These are phyloP conservation scores for Penicillium sp. DNA, from an alignment of 2,329 filamentous ascomycete genomes.

Conservation along the genomic window DNA sequence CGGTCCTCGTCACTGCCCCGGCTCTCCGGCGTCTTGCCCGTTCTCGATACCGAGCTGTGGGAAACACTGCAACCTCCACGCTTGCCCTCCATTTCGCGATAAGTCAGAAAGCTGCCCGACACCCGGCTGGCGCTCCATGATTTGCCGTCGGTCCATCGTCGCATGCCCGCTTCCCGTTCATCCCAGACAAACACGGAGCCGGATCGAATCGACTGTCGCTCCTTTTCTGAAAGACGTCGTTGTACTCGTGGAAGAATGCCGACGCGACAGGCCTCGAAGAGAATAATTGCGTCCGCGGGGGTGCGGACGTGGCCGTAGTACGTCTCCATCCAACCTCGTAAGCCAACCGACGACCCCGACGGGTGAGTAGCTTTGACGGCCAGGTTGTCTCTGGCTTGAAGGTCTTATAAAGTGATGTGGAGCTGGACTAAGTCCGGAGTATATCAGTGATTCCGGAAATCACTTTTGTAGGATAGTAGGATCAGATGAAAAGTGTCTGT, in stretches of 20 bases:
- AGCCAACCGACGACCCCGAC: slow-evolving; percentile 18
- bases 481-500: not conserved
- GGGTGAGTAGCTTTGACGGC: slow-evolving; percentile 11
- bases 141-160: slow-evolving; percentile 97
- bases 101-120: slow-evolving; percentile 94
- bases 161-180: slow-evolving; percentile 95
- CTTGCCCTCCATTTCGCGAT: slow-evolving; percentile 98
- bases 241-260: slow-evolving; percentile 88
- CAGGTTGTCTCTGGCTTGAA: slow-evolving; percentile 1
- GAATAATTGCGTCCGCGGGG: slow-evolving; percentile 91
- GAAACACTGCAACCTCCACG: slow-evolving; percentile 69
- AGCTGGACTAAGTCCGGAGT: not conserved
- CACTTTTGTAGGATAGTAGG: not conserved
- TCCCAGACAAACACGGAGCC: slow-evolving; percentile 99
- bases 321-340: slow-evolving; percentile 69
- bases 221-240: slow-evolving; percentile 88
- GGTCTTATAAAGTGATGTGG: not conserved
- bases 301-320: slow-evolving; percentile 93
- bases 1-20: slow-evolving; percentile 78
- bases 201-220: slow-evolving; percentile 89
- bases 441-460: not conserved
- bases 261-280: slow-evolving; percentile 94
- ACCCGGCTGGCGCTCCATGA: slow-evolving; percentile 98
- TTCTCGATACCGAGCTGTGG: slow-evolving; percentile 51
- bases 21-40: slow-evolving; percentile 77